Conservation (phyloP, 1,139 yeast genomes). For the Eremothecium cymbalariae region DNA sequence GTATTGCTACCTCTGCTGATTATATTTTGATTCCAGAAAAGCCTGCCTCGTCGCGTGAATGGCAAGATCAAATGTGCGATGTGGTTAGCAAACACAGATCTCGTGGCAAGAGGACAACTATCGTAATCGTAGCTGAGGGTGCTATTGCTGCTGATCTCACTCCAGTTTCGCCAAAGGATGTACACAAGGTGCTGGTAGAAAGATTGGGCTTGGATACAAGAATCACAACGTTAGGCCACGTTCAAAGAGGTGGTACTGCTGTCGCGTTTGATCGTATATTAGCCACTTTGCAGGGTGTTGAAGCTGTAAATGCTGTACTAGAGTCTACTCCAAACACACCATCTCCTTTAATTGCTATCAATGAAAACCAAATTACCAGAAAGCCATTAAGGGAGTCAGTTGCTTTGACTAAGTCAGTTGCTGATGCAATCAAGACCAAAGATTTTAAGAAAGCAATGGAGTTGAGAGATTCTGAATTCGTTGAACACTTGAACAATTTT, state of each 20-base stretch:
- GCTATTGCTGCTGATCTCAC: constrained; percentile 61
- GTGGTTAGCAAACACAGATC: constrained; percentile 60
- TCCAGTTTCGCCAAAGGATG: constrained; percentile 59
- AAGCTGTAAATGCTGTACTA: constrained; percentile 69
- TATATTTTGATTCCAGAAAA: constrained; percentile 74
- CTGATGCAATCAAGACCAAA: constrained; percentile 51
- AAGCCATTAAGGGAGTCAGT: constrained; percentile 70
- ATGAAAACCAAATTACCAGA: constrained; percentile 62
- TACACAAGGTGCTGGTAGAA: constrained; percentile 60
- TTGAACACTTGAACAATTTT: constrained; percentile 57
- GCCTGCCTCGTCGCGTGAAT: constrained; percentile 51
- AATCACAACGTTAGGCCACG: constrained; percentile 74
- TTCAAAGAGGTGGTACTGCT: constrained; percentile 81
- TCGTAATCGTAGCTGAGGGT: constrained; percentile 79
- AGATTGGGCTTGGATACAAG: constrained; percentile 65
- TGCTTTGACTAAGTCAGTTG: constrained; percentile 58
- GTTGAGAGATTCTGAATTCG: constrained; percentile 63
- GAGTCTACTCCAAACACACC: constrained; percentile 64
- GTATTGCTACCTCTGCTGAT: constrained; percentile 75
- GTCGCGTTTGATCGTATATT: constrained; percentile 69
- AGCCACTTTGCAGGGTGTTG: constrained; percentile 78
- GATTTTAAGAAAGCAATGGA: constrained; percentile 59
- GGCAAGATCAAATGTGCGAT: constrained; percentile 60
- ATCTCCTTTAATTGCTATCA: constrained; percentile 67
- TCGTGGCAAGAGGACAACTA: constrained; percentile 69